phyloP scores from a whole-genome alignment of 805 yeast genomes.

The Wickerhamiella spandovensis region DNA sequence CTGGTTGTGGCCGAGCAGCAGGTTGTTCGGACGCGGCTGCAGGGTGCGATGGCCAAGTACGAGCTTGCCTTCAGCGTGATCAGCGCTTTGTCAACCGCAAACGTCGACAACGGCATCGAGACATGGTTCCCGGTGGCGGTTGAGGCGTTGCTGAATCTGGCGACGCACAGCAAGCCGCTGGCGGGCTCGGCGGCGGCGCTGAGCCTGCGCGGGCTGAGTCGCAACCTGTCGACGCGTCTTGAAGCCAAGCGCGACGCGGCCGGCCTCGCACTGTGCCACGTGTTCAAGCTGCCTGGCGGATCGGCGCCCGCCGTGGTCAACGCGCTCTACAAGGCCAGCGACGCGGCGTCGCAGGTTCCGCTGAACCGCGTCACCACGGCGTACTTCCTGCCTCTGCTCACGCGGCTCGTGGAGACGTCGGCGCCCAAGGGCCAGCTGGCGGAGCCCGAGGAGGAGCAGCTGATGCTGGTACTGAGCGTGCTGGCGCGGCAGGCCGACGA shows the following conservation, averaged over 20 bases:
- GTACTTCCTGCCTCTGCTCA: slow-evolving; percentile 63
- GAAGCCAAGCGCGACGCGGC: slow-evolving; percentile 29
- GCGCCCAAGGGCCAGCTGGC: slow-evolving; percentile 6
- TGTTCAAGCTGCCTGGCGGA: neutral
- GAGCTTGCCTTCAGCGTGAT: slow-evolving; percentile 42
- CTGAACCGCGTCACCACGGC: slow-evolving; percentile 56
- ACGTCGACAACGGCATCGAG: slow-evolving; percentile 49
- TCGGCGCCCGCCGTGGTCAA: slow-evolving; percentile 28
- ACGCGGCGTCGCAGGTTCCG: slow-evolving; percentile 58
- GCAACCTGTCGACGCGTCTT: slow-evolving; percentile 37
- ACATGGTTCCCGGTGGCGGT: slow-evolving; percentile 66
- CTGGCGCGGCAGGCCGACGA: slow-evolving; percentile 35
- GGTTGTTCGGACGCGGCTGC: slow-evolving; percentile 37
- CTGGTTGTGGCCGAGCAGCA: slow-evolving; percentile 51
- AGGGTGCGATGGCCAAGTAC: slow-evolving; percentile 26
- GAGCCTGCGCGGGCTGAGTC: slow-evolving; percentile 39
- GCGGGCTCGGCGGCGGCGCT: slow-evolving; percentile 25
- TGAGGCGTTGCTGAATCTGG: slow-evolving; percentile 32
- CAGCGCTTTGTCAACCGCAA: slow-evolving; percentile 35
- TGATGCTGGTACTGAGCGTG: slow-evolving; percentile 63
- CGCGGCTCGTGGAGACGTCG: slow-evolving; percentile 37
- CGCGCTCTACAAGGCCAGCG: slow-evolving; percentile 61
- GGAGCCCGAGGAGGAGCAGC: slow-evolving; percentile 60
- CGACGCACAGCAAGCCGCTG: slow-evolving; percentile 31
- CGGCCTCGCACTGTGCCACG: slow-evolving; percentile 3